A percentile compares a stretch with the other conserved stretches of the same genome.
Conservation (phyloP, 2,329 filamentous ascomycete species). For the Phaeoacremonium minimum region DNA sequence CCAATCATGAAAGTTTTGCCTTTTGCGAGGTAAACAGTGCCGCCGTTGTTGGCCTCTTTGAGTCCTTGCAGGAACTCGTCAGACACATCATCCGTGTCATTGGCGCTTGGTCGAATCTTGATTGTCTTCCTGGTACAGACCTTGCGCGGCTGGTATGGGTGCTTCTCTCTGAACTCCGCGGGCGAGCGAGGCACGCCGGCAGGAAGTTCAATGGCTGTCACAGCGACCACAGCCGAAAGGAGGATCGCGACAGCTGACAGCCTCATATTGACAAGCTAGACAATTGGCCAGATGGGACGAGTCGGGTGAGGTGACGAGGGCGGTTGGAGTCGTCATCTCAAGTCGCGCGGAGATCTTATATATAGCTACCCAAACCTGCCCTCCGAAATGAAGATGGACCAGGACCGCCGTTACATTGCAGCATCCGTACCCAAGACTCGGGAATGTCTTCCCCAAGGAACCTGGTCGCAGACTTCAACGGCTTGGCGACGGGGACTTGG, state of each 20-base stretch:
- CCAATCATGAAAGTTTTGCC: conserved; percentile 53
- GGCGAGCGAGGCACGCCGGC: conserved; percentile 26
- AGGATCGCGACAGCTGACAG: conserved; percentile 8
- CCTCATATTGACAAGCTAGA: conserved; percentile 12
- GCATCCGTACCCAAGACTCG: neutral
- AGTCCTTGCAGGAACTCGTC: conserved; percentile 50
- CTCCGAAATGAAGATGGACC: too few species aligned
- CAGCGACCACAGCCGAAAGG: conserved; percentile 18
- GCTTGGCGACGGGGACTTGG: neutral
- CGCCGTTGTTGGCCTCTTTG: conserved; percentile 53
- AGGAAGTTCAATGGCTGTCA: conserved; percentile 19
- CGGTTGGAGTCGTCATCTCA: too few species aligned
- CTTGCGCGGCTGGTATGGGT: conserved; percentile 24
- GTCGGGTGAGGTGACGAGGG: too few species aligned
- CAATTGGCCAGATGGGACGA: too few species aligned
- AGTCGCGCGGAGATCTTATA: neutral
- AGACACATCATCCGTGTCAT: conserved; percentile 53
- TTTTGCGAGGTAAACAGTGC: conserved; percentile 49
- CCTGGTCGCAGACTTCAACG: too few species aligned
- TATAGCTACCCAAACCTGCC: too few species aligned
- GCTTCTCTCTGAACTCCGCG: conserved; percentile 30
- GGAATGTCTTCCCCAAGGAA: neutral
- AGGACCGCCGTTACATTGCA: too few species aligned
- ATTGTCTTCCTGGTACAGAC: conserved; percentile 24
- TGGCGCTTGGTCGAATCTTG: conserved; percentile 45